These are phyloP conservation scores for Pichia sp. DNA, from an alignment of 1,139 yeast genomes.

Conservation along the genomic window DNA sequence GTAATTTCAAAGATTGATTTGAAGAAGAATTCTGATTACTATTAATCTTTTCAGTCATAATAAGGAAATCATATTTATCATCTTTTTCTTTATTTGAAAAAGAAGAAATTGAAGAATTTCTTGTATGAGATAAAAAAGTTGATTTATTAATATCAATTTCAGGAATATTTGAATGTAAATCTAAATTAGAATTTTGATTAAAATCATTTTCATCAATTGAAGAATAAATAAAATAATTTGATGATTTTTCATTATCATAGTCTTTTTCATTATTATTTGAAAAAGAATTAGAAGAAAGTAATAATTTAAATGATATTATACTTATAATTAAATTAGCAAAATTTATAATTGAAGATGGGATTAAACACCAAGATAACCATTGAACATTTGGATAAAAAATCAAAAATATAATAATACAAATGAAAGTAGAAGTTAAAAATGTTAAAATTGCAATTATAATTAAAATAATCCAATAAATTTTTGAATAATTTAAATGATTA, in stretches of 20 bases:
- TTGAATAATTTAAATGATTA: slow-evolving; percentile 9
- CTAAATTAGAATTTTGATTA: slow-evolving; percentile 1
- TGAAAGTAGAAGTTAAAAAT: slow-evolving; percentile 45
- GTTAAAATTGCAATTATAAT: slow-evolving; percentile 37
- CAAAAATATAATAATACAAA: slow-evolving; percentile 49
- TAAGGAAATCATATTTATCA: slow-evolving; percentile 1
- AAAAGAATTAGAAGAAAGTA: slow-evolving; percentile 11
- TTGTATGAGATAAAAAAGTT: not conserved
- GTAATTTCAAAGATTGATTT: slow-evolving; percentile 19
- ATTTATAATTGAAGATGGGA: slow-evolving; percentile 57
- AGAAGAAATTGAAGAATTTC: slow-evolving; percentile 5
- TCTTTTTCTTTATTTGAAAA: slow-evolving; percentile 4
- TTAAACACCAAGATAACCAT: slow-evolving; percentile 66
- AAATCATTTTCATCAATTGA: slow-evolving; percentile 14
- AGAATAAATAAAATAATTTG: not conserved
- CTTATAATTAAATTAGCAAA: slow-evolving; percentile 30
- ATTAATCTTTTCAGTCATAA: slow-evolving; percentile 1
- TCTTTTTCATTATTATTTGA: slow-evolving; percentile 12
- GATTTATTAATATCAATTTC: not conserved
- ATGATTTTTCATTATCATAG: slow-evolving; percentile 8
- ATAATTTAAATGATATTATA: slow-evolving; percentile 17
- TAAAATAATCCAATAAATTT: slow-evolving; percentile 31
- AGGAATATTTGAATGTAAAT: slow-evolving; percentile 1
- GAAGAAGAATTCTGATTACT: slow-evolving; percentile 2
- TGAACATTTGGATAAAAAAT: slow-evolving; percentile 56